A percentile compares a stretch with the other conserved stretches of the same genome.
These are phyloP conservation scores for Eucalyptus coolabah DNA, from an alignment of 345 rosid genomes.

Conservation along the genomic window DNA sequence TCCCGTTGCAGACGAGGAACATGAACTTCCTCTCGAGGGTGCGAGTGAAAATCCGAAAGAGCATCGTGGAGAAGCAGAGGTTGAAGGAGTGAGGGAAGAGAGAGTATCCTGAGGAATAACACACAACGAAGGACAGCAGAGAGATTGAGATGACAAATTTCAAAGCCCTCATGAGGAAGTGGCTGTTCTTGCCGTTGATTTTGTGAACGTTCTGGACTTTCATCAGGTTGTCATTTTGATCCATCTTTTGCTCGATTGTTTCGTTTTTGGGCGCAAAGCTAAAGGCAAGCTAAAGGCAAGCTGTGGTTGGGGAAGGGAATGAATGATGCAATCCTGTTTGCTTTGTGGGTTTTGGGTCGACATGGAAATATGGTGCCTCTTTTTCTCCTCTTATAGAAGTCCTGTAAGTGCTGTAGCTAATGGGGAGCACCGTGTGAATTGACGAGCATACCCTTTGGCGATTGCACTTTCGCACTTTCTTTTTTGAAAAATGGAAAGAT, in stretches of 20 bases:
- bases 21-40: constrained; percentile 35
- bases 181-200: not conserved
- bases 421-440: not conserved
- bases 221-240: not conserved
- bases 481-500: not conserved
- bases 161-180: constrained; percentile 3
- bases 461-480: not conserved
- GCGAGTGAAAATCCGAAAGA: constrained; percentile 18
- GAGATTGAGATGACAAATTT: constrained; percentile 8
- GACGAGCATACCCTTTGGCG: not conserved
- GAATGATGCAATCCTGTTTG: not conserved
- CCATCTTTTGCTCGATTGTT: not conserved
- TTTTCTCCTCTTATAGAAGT: not conserved
- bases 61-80: constrained; percentile 15
- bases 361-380: not conserved
- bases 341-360: not conserved
- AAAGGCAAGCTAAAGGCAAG: not conserved
- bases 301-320: not conserved
- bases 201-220: not conserved
- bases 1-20: constrained; percentile 47
- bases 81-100: constrained; percentile 13
- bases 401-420: not conserved
- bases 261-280: not conserved
- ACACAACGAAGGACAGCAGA: constrained; percentile 12
- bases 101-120: constrained; percentile 12